Percentiles rank a stretch among this genome's conserved stretches.
These are phyloP conservation scores for Aspergillus taichungensis DNA, from an alignment of 495 filamentous ascomycete species.

Conservation along the genomic window DNA sequence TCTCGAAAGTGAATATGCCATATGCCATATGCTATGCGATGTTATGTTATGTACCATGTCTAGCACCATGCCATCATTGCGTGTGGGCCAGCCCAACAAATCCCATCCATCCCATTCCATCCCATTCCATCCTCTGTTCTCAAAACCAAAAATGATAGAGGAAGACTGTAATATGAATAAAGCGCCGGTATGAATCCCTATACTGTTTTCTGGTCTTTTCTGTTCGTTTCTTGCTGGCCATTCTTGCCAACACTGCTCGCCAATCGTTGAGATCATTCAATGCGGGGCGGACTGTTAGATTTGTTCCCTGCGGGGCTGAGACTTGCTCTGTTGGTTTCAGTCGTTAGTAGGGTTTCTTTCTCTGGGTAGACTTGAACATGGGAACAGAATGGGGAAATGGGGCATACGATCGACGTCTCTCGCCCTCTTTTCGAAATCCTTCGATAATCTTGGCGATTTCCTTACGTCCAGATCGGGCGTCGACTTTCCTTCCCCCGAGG, in stretches of 20 bases:
- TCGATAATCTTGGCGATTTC: conserved; percentile 87
- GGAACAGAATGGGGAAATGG: conserved; percentile 5
- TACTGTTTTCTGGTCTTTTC: background rate
- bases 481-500: conserved; percentile 68
- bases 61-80: too few relatives aligned
- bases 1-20: too few relatives aligned
- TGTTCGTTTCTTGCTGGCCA: background rate
- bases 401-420: conserved; percentile 64
- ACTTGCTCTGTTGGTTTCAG: conserved; percentile 17
- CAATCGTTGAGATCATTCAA: conserved; percentile 21
- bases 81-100: too few relatives aligned
- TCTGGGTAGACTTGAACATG: background rate
- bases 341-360: background rate
- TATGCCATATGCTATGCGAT: too few relatives aligned
- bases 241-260: background rate
- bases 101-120: too few relatives aligned
- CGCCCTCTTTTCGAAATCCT: conserved; percentile 69
- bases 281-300: conserved; percentile 37
- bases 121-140: too few relatives aligned
- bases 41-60: too few relatives aligned
- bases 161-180: background rate
- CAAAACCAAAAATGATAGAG: too few relatives aligned
- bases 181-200: background rate
- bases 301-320: conserved; percentile 31
- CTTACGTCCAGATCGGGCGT: conserved; percentile 67